A percentile compares a stretch with the other conserved stretches of the same genome.
phyloP scores from a whole-genome alignment of 768 basidiomycete species.

The Pleurotus tuber-regium region DNA sequence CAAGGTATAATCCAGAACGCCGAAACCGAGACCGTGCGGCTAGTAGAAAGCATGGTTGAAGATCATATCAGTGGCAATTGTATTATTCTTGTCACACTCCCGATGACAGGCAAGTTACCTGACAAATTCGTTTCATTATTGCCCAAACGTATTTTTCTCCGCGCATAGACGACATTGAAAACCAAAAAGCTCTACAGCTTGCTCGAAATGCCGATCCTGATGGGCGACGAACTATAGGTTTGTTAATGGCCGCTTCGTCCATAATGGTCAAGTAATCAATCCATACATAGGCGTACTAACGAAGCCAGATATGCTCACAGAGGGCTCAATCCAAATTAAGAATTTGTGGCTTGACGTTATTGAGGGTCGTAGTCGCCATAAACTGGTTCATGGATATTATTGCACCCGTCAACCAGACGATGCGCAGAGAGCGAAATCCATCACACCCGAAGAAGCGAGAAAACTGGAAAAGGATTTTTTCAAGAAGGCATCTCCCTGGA shows the following conservation, averaged over 20 bases:
- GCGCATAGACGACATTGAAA: slow-evolving; percentile 52
- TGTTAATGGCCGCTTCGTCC: neutral
- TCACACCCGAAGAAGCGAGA: slow-evolving; percentile 31
- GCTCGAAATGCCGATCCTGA: slow-evolving; percentile 43
- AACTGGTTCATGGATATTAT: slow-evolving; percentile 39
- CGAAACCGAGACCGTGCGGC: slow-evolving; percentile 35
- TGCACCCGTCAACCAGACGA: slow-evolving; percentile 43
- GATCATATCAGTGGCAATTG: slow-evolving; percentile 49
- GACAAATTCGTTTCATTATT: too few species aligned
- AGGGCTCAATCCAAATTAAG: slow-evolving; percentile 31
- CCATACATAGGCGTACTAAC: slow-evolving; percentile 49
- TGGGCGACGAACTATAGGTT: slow-evolving; percentile 53
- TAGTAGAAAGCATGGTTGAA: slow-evolving; percentile 49
- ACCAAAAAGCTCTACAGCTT: slow-evolving; percentile 50
- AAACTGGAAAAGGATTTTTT: slow-evolving; percentile 34
- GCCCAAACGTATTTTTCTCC: neutral
- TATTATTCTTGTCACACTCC: slow-evolving; percentile 51
- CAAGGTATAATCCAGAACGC: slow-evolving; percentile 51
- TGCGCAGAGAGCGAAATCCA: slow-evolving; percentile 26
- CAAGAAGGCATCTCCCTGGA: slow-evolving; percentile 33
- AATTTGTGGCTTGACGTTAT: slow-evolving; percentile 41
- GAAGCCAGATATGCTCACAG: slow-evolving; percentile 49
- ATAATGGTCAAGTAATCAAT: neutral
- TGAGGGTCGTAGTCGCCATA: slow-evolving; percentile 34
- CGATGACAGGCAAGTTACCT: slow-evolving; percentile 46